Evolutionary conservation across 2,329 filamentous ascomycete species (phyloP).

Genomic region (Venturia pyrina): DNA sequence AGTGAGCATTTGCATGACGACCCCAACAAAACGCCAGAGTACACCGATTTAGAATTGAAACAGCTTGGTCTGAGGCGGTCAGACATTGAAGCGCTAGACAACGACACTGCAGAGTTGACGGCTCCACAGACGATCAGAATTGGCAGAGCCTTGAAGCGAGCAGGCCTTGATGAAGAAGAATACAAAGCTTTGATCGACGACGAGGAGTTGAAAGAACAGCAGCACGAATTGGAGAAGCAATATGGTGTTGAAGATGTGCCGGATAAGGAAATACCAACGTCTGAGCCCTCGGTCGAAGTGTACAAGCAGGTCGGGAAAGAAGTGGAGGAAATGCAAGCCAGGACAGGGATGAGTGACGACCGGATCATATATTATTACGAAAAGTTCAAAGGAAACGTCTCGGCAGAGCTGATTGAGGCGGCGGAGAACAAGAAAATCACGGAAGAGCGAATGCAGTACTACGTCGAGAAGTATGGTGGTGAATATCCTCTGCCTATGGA

Average conservation of each 20-base stretch:
- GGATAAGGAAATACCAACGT: not conserved
- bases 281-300: not conserved
- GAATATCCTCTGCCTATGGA: not conserved
- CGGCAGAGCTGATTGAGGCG: not conserved
- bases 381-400: not conserved
- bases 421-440: not conserved
- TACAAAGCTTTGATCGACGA: not conserved
- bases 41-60: not conserved
- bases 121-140: not conserved
- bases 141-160: not conserved
- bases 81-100: constrained; percentile 1
- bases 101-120: not conserved
- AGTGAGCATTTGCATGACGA: not conserved
- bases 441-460: not conserved
- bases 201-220: not conserved
- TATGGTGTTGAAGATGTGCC: not conserved
- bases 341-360: not conserved
- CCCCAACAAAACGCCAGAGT: not conserved
- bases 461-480: not conserved
- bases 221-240: not conserved
- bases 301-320: not conserved
- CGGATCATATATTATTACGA: not conserved
- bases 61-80: constrained; percentile 4
- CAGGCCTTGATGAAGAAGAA: not conserved
- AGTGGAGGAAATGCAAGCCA: not conserved